Conservation (phyloP, 2,329 filamentous ascomycete genomes). For the Escovopsis sp. region DNA sequence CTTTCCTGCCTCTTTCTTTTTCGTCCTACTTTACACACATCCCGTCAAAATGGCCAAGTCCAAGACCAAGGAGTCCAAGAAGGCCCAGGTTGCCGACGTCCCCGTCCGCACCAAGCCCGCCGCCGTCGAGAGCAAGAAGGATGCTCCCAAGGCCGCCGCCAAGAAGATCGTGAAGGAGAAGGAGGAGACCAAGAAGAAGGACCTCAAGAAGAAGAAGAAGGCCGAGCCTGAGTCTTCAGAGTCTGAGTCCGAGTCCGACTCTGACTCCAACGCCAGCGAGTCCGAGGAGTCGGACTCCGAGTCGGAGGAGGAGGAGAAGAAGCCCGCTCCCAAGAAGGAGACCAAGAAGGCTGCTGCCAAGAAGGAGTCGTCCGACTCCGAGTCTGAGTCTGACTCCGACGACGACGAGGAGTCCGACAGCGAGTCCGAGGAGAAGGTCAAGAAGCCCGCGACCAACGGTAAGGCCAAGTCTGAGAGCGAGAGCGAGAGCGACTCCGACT, state of each 20-base stretch:
- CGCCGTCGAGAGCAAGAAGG: slow-evolving; percentile 55
- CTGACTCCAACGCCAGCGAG: slow-evolving; percentile 16
- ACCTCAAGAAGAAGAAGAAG: slow-evolving; percentile 20
- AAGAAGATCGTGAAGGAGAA: slow-evolving; percentile 31
- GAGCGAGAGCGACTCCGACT: slow-evolving; percentile 18
- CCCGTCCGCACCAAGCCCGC: slow-evolving; percentile 48
- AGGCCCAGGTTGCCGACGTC: slow-evolving; percentile 33
- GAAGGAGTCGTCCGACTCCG: slow-evolving; percentile 7
- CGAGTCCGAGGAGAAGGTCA: slow-evolving; percentile 23
- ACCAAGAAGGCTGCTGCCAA: slow-evolving; percentile 21
- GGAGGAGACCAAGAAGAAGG: slow-evolving; percentile 31
- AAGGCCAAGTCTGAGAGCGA: slow-evolving; percentile 16
- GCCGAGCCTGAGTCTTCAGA: slow-evolving; percentile 22
- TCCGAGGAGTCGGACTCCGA: slow-evolving; percentile 18
- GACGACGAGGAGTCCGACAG: slow-evolving; percentile 16
- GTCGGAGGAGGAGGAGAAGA: slow-evolving; percentile 13
- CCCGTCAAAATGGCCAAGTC: slow-evolving; percentile 45
- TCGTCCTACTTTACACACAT: not conserved
- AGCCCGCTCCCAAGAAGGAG: slow-evolving; percentile 22
- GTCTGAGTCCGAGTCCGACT: slow-evolving; percentile 9
- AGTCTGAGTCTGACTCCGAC: slow-evolving; percentile 8
- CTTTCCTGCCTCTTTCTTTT: slow-evolving; percentile 1
- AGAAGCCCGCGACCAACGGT: slow-evolving; percentile 19
- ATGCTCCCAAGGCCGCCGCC: slow-evolving; percentile 44
- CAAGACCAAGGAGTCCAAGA: slow-evolving; percentile 41